Conservation (phyloP, 2,329 filamentous ascomycete species). For the Nemania sp. region DNA sequence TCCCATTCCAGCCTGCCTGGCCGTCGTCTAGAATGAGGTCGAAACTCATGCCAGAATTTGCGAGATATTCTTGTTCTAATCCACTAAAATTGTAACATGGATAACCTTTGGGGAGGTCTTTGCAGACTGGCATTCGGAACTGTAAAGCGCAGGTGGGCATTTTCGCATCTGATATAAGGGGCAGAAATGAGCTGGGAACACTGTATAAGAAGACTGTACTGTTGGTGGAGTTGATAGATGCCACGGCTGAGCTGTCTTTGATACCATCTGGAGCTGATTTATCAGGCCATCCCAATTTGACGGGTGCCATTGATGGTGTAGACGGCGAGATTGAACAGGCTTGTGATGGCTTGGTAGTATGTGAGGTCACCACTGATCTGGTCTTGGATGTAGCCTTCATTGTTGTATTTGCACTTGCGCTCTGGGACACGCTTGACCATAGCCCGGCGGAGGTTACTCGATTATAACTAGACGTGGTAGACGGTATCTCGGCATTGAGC, state of each 20-base stretch:
- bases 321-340: constrained; percentile 31
- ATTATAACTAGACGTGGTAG: constrained; percentile 9
- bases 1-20: constrained; percentile 32
- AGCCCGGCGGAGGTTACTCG: constrained; percentile 10
- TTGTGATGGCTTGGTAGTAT: constrained; percentile 15
- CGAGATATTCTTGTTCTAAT: constrained; percentile 36
- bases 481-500: constrained; percentile 1
- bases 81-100: constrained; percentile 40
- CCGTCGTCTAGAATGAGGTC: constrained; percentile 28
- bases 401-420: background rate
- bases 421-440: constrained; percentile 13
- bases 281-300: constrained; percentile 27
- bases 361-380: constrained; percentile 1
- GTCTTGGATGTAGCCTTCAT: constrained; percentile 1
- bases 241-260: constrained; percentile 27
- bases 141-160: constrained; percentile 36
- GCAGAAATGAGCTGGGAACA: constrained; percentile 31
- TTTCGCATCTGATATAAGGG: constrained; percentile 3
- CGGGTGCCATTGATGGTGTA: constrained; percentile 36
- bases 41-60: constrained; percentile 38
- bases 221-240: constrained; percentile 28
- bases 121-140: constrained; percentile 40
- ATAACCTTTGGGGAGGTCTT: constrained; percentile 36
- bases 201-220: constrained; percentile 34
- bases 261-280: constrained; percentile 20